Percentiles rank a stretch among this genome's conserved stretches.
Conservation (phyloP, 176 grass and related monocot species). For the Aegilops longissima region DNA sequence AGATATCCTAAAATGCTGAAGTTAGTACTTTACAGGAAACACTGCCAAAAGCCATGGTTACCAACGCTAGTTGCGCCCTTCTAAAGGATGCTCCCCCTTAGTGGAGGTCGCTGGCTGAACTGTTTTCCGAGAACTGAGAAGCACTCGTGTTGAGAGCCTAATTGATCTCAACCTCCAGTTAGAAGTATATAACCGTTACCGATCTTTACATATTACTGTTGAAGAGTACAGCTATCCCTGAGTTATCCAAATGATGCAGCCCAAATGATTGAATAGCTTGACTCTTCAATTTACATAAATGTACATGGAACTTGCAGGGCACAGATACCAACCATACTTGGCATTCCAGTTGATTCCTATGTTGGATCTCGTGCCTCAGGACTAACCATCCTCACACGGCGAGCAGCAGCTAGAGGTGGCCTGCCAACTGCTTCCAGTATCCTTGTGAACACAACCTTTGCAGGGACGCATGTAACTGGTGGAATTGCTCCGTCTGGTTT, state of each 20-base stretch:
- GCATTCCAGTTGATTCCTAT: slow-evolving; percentile 33
- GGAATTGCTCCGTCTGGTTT: slow-evolving; percentile 63
- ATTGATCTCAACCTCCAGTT: slow-evolving; percentile 36
- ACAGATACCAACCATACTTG: slow-evolving; percentile 17
- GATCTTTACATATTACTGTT: slow-evolving; percentile 46
- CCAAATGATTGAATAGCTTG: slow-evolving; percentile 48
- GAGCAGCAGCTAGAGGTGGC: slow-evolving; percentile 42
- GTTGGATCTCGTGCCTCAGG: slow-evolving; percentile 49
- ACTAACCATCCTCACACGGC: slow-evolving; percentile 61
- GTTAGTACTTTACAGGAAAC: slow-evolving; percentile 73
- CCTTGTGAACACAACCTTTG: slow-evolving; percentile 93
- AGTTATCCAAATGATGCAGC: slow-evolving; percentile 43
- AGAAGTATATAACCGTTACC: slow-evolving; percentile 39
- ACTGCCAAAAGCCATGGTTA: slow-evolving; percentile 42
- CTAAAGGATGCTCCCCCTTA: slow-evolving; percentile 21
- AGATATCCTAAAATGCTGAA: slow-evolving; percentile 51
- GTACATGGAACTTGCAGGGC: slow-evolving; percentile 38
- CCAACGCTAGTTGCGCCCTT: slow-evolving; percentile 32
- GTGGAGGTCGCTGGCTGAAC: slow-evolving; percentile 17
- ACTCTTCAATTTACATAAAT: slow-evolving; percentile 57
- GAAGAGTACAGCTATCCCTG: slow-evolving; percentile 29
- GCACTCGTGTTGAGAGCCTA: slow-evolving; percentile 22
- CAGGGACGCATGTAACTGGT: slow-evolving; percentile 82
- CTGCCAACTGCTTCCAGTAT: slow-evolving; percentile 93
- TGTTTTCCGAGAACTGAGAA: slow-evolving; percentile 27